phyloP scores from a whole-genome alignment of 1,284 basidiomycete species.

The Melampsora larici-populina region DNA sequence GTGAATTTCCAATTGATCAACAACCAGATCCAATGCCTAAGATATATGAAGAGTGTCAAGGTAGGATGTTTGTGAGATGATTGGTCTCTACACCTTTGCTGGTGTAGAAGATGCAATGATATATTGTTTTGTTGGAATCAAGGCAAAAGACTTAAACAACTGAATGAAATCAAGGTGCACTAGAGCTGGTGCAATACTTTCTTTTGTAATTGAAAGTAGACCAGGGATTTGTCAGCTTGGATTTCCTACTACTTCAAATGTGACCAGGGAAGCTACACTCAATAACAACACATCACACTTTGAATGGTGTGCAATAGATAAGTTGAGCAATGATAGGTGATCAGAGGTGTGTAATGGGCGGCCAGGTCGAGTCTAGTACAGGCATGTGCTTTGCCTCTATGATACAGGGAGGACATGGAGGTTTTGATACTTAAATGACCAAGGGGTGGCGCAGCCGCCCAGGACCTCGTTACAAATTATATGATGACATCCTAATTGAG shows the following conservation, averaged over 20 bases:
- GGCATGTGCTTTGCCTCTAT: too few relatives aligned
- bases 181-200: constrained; percentile 60
- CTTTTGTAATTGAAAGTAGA: constrained; percentile 45
- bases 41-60: constrained; percentile 32
- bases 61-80: constrained; percentile 28
- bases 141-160: constrained; percentile 59
- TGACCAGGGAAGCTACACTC: constrained; percentile 10
- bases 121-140: constrained; percentile 58
- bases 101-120: constrained; percentile 57
- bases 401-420: too few relatives aligned
- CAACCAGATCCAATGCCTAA: constrained; percentile 16
- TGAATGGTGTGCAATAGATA: too few relatives aligned
- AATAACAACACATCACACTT: too few relatives aligned
- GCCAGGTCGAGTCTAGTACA: too few relatives aligned
- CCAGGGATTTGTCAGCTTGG: constrained; percentile 11
- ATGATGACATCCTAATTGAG: too few relatives aligned
- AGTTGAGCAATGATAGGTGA: too few relatives aligned
- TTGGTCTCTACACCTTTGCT: constrained; percentile 27
- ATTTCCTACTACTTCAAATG: constrained; percentile 21
- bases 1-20: constrained; percentile 54
- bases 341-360: too few relatives aligned
- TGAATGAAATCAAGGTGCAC: constrained; percentile 62
- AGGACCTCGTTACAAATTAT: too few relatives aligned
- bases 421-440: too few relatives aligned
- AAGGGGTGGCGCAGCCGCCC: too few relatives aligned